A percentile compares a stretch with the other conserved stretches of the same genome.
Evolutionary conservation across 441 rosid species (phyloP).

Genomic region (Populus hybrid): DNA sequence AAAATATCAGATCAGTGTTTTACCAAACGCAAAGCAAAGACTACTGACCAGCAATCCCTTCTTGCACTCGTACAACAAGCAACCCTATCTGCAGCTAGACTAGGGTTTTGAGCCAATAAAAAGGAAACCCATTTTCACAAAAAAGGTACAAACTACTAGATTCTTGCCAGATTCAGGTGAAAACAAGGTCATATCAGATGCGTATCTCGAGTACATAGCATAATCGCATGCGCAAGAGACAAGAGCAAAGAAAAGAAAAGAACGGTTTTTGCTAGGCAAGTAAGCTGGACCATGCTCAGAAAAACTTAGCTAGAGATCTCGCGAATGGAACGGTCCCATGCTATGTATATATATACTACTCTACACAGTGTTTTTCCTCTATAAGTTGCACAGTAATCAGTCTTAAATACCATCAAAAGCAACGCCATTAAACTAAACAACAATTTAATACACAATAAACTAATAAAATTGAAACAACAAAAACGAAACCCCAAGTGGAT

Average conservation of each 20-base stretch:
- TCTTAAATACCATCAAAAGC: slow-evolving; percentile 26
- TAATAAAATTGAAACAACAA: slow-evolving; percentile 5
- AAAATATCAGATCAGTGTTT: background rate
- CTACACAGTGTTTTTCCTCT: slow-evolving; percentile 16
- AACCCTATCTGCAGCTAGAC: slow-evolving; percentile 4
- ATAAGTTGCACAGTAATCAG: slow-evolving; percentile 29
- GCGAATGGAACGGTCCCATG: slow-evolving; percentile 23
- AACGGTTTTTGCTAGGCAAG: background rate
- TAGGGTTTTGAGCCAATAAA: slow-evolving; percentile 21
- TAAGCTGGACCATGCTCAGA: slow-evolving; percentile 8
- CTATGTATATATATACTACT: background rate
- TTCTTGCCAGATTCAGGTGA: slow-evolving; percentile 20
- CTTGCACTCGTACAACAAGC: background rate
- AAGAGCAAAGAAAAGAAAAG: background rate
- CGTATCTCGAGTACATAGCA: slow-evolving; percentile 3
- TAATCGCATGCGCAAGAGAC: slow-evolving; percentile 27
- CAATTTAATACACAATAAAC: slow-evolving; percentile 11
- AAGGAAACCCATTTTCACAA: background rate
- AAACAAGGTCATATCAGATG: slow-evolving; percentile 5
- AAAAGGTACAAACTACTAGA: background rate
- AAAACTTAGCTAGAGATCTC: slow-evolving; percentile 9
- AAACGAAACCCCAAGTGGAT: background rate
- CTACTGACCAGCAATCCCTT: background rate
- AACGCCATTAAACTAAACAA: slow-evolving; percentile 21
- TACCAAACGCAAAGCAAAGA: background rate